These are phyloP conservation scores for Phytopythium helicoides DNA, from an alignment of 352 stramenopile species.

Conservation along the genomic window DNA sequence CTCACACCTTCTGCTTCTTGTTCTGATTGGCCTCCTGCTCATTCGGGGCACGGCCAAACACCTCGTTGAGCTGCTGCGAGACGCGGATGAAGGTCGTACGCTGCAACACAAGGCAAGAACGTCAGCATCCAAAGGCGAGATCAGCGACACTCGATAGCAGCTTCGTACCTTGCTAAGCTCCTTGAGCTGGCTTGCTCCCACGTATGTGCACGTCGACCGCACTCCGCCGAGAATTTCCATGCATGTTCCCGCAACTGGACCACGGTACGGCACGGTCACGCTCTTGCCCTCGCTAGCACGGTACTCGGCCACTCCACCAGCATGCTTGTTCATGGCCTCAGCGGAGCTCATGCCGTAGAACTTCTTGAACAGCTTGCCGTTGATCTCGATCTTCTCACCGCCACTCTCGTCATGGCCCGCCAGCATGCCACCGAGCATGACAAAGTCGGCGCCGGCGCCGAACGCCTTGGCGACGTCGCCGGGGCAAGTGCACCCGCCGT, in stretches of 20 bases:
- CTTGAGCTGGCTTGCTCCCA: constrained; percentile 86
- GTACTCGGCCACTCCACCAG: constrained; percentile 90
- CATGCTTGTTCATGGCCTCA: constrained; percentile 92
- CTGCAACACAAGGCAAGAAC: constrained; percentile 20
- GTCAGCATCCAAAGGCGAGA: constrained; percentile 2
- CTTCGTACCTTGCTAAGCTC: constrained; percentile 87
- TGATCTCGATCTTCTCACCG: constrained; percentile 74
- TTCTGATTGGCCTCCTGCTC: constrained; percentile 55
- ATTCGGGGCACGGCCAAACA: constrained; percentile 84
- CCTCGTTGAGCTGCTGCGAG: constrained; percentile 91
- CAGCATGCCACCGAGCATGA: constrained; percentile 93
- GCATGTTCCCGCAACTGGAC: constrained; percentile 71
- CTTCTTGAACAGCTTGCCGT: constrained; percentile 77
- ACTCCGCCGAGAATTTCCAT: constrained; percentile 92
- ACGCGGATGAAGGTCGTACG: constrained; percentile 93
- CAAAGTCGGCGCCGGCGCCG: constrained; percentile 89
- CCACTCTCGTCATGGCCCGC: constrained; percentile 90
- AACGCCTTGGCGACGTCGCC: constrained; percentile 92
- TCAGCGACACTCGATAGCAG: neutral
- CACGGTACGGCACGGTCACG: constrained; percentile 87
- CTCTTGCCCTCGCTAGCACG: constrained; percentile 90
- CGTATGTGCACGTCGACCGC: constrained; percentile 92
- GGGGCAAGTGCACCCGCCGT: constrained; percentile 88
- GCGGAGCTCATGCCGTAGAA: constrained; percentile 94
- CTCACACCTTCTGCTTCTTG: constrained; percentile 58